Evolutionary conservation across 495 filamentous ascomycete species (phyloP), one percentile per base, ranked within the genome.

Genomic region (Trichocladium uniseriatum): DNA sequence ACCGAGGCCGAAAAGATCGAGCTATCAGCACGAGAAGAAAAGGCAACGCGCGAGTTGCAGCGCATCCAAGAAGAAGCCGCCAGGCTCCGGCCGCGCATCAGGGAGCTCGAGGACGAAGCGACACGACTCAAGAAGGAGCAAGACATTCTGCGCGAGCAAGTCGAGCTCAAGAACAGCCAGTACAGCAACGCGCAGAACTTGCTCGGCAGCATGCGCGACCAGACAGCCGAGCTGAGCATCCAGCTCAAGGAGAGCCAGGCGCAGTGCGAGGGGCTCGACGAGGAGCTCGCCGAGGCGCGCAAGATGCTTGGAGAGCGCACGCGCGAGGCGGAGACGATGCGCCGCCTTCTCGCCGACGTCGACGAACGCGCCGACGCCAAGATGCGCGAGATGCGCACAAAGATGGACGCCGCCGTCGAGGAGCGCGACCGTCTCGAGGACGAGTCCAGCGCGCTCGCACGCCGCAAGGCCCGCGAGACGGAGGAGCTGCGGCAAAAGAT

Each of bases 251-350:
- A 98, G 63, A 83, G 85, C 3, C 80, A 83, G 43, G 79, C 81
- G 32, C 83, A 88, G 52, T 82, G 79, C 46, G 89, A 95, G 56
- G 86, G 81, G 47, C 67, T 95, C n/a, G 91, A 96, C 55, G 92
- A 98, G 68, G 92, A 97, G 61, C 73, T 96, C 7, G 79, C 80
- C 15, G 94, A 98, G 59, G 81, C 87, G 13, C 89, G 94, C 50
- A 78, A 88, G 39, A 77, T 96, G 43, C 77, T 98, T n/a, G 79
- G 73, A 36, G 94, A 97, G 66, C 82, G 94, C 15, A 91, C 86
- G n/a, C 80, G 92, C 19, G 94, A 98, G 66, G 87, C 81, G 3
- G 91, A 98, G 65, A 96, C 88, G 2, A 96, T 98, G 91, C 79
- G 92, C 32, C 75, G 89, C 20, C 72, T 97, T 40, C 73, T 98